phyloP scores from a whole-genome alignment of 192 early-diverging fungal species.

The Ramicandelaber brevisporus region DNA sequence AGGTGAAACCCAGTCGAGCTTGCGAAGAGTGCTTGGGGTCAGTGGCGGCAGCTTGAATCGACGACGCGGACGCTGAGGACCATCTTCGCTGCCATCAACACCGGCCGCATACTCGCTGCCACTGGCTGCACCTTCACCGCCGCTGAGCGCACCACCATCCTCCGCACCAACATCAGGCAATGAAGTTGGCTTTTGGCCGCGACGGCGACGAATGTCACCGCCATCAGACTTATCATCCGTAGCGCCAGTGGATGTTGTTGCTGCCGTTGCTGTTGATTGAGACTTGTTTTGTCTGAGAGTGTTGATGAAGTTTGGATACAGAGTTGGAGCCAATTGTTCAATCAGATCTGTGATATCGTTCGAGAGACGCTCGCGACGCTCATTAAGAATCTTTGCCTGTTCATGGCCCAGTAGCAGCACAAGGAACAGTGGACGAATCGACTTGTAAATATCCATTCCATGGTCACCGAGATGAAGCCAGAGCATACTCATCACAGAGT shows the following conservation, averaged over 20 bases:
- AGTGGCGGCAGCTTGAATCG: slow-evolving; percentile 17
- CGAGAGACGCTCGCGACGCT: slow-evolving; percentile 41
- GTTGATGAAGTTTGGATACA: slow-evolving; percentile 43
- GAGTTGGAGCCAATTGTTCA: slow-evolving; percentile 60
- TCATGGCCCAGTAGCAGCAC: slow-evolving; percentile 24
- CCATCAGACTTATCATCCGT: slow-evolving; percentile 8
- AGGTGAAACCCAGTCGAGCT: slow-evolving; percentile 19
- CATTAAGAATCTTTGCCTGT: slow-evolving; percentile 34
- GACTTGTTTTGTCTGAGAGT: slow-evolving; percentile 6
- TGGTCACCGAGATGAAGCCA: slow-evolving; percentile 50
- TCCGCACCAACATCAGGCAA: too few species aligned
- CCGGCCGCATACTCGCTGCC: neutral
- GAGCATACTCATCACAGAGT: slow-evolving; percentile 43
- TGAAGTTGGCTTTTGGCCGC: slow-evolving; percentile 12
- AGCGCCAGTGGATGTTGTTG: slow-evolving; percentile 7
- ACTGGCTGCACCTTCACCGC: neutral
- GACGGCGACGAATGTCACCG: slow-evolving; percentile 11
- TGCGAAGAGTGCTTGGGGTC: slow-evolving; percentile 17
- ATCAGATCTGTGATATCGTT: slow-evolving; percentile 52
- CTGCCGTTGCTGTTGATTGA: slow-evolving; percentile 3
- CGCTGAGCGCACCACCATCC: slow-evolving; percentile 1
- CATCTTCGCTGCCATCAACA: slow-evolving; percentile 2
- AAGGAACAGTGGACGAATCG: slow-evolving; percentile 64
- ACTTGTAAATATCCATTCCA: slow-evolving; percentile 47
- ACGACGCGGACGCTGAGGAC: too few species aligned